Base-by-base conservation (phyloP, 2,329 filamentous ascomycete species). In the Paracamarosporium sp. region DNA sequence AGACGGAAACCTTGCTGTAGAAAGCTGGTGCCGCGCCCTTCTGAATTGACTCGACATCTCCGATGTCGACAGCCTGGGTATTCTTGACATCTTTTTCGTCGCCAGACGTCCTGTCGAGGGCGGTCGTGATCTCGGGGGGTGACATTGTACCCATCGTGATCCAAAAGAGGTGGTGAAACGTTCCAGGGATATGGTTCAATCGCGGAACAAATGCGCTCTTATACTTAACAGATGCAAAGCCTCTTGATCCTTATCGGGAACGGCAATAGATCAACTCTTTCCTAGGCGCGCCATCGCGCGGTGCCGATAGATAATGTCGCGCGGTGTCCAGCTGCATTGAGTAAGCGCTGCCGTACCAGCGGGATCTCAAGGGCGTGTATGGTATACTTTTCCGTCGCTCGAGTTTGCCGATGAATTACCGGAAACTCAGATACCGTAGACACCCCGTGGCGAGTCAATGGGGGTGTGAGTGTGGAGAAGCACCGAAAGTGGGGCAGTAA, bases 1-100 rank as follows among this genome's bases (percentile, higher is more conserved):
- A 69, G 25, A 74, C 65, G 11, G 70, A 74, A 3, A 59, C 46
- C 35, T 72, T 75, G 55, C 64, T 69, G 55, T 71, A 72, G 5
- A 69, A 24, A 22, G 63, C 43, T 7, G 61, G 59, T 12, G 59
- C 57, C 2, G 55, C 56, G 47, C 56, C 64, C 33, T 68, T 62
- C 38, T 67, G 60, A 30, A 65, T 36, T 8, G 48, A 51, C 13
- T 25, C 38, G 27, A 51, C 48, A 41, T 51, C 48, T 3, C 48
- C 48, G 30, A 51, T 15, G 17, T 51, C 35, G 24, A 51, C 25
- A 11, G 17, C 35, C 25, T 51, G 35, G 27, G 35, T 22, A 9
- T 15, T 11, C 20, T 51, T 51, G 48, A 15, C 48, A 31, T 51
- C 48, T 31, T 51, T 51, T 11, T 31, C 35, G 24, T 51, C 48